Percentiles rank a stretch among this genome's conserved stretches.
Evolutionary conservation across 345 rosid genomes (phyloP).

Genomic region (Euphorbia peplus): DNA sequence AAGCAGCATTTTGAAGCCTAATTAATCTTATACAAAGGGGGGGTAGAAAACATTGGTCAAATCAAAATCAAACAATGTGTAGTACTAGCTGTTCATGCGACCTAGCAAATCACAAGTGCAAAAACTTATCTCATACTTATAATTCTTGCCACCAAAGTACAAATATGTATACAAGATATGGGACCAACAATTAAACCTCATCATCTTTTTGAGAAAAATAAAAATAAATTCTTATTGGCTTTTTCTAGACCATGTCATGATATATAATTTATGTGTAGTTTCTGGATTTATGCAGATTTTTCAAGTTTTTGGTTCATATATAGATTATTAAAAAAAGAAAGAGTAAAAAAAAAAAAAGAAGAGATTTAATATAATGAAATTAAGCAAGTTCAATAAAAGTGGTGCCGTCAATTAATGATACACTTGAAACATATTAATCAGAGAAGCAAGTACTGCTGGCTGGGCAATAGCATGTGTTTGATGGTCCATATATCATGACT

Average conservation of each 20-base stretch:
- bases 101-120: background rate
- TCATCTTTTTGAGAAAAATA: background rate
- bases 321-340: too few relatives aligned
- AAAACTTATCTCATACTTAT: background rate
- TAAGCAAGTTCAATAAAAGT: background rate
- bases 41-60: background rate
- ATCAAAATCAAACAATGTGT: background rate
- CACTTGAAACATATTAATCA: background rate
- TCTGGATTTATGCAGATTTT: background rate
- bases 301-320: background rate
- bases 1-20: too few relatives aligned
- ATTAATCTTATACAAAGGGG: background rate
- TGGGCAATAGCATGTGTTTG: conserved; percentile 1
- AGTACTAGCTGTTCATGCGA: background rate
- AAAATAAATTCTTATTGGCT: background rate
- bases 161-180: background rate
- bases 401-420: background rate
- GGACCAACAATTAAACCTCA: background rate
- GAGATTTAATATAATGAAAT: too few relatives aligned
- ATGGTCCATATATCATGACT: too few relatives aligned
- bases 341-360: too few relatives aligned
- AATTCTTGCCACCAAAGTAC: background rate
- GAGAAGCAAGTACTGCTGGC: background rate
- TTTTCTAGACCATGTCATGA: background rate
- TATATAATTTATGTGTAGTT: background rate